Evolutionary conservation across 495 filamentous ascomycete species (phyloP).

Genomic region (Ascodesmis nigricans): DNA sequence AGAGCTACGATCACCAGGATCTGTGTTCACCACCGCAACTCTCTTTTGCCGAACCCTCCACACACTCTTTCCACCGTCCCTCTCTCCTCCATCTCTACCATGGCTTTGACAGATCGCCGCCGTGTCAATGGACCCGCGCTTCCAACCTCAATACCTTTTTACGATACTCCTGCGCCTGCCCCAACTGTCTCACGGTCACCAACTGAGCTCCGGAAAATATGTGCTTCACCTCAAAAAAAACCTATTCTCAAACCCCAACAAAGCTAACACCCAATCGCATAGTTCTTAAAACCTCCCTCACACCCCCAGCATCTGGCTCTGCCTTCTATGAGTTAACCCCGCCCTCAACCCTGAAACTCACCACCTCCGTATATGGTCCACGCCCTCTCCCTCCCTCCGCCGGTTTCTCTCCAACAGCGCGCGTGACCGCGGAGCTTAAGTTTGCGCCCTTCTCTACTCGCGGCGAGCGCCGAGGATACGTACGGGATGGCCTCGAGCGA

Average conservation of each 20-base stretch:
- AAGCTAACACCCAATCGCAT: conserved; percentile 1
- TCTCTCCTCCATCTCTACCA: no score
- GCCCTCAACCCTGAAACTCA: conserved; percentile 57
- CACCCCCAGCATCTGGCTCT: conserved; percentile 81
- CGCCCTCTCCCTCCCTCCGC: conserved; percentile 44
- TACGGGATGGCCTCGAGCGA: conserved; percentile 65
- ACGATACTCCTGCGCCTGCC: conserved; percentile 26
- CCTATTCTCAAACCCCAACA: background rate
- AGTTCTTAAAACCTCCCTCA: conserved; percentile 83
- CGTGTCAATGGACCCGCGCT: conserved; percentile 73
- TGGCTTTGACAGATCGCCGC: conserved; percentile 58
- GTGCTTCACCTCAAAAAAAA: conserved; percentile 34
- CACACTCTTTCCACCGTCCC: no score
- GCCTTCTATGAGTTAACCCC: conserved; percentile 64
- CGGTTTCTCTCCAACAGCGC: conserved; percentile 71
- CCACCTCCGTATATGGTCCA: conserved; percentile 53
- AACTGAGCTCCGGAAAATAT: conserved; percentile 51
- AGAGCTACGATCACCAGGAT: no score
- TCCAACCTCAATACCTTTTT: conserved; percentile 55
- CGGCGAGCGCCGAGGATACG: conserved; percentile 53
- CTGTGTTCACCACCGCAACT: no score
- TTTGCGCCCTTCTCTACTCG: conserved; percentile 83
- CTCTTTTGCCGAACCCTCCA: no score
- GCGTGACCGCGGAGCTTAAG: conserved; percentile 80
- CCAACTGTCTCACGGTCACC: conserved; percentile 22